phyloP scores from a whole-genome alignment of 257 asterid genomes.

The Solanum chaucha region DNA sequence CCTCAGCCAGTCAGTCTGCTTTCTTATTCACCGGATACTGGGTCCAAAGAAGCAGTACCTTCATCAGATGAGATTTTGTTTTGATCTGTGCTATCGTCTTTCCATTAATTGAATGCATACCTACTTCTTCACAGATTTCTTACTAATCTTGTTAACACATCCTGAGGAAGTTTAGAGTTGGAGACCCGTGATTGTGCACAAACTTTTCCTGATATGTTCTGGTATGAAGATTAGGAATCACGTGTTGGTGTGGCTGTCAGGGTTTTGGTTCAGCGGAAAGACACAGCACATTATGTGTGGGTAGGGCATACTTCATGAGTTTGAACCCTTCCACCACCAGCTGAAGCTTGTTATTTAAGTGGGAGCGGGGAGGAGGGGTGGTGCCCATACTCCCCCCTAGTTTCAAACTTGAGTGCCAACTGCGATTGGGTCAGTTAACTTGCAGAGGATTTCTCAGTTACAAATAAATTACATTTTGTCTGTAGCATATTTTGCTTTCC shows the following conservation, averaged over 20 bases:
- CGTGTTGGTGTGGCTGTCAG: neutral
- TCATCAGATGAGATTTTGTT: neutral
- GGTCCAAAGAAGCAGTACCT: neutral
- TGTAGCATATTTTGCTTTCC: neutral
- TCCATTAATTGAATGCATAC: neutral
- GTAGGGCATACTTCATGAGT: neutral
- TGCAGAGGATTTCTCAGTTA: neutral
- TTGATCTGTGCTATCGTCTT: neutral
- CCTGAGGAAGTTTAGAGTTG: neutral
- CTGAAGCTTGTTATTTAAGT: neutral
- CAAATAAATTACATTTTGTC: neutral
- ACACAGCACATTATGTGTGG: neutral
- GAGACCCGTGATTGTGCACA: neutral
- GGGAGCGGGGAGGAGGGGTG: neutral
- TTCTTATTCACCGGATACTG: neutral
- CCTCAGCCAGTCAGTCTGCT: neutral
- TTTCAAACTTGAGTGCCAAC: neutral
- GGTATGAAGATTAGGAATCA: neutral
- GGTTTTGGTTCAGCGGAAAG: neutral
- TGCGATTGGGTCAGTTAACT: neutral
- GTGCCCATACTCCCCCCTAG: neutral
- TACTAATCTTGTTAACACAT: neutral
- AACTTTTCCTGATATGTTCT: neutral
- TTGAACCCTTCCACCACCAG: neutral
- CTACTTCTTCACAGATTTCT: neutral